Base-by-base conservation (phyloP, 345 rosid species). In the Sonneratia caseolaris region DNA sequence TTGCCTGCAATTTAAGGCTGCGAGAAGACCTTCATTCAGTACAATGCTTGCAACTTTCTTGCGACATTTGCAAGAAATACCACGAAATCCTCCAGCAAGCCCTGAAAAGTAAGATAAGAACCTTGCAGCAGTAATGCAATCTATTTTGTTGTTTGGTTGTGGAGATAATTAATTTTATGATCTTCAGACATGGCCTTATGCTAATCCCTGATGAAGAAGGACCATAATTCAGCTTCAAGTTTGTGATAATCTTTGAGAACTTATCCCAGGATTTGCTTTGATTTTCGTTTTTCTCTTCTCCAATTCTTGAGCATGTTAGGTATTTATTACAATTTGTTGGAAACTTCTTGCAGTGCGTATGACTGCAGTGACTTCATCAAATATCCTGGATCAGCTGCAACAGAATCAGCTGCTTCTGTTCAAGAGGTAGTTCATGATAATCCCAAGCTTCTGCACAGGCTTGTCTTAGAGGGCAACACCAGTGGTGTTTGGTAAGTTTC, bases 21-120 rank as follows among this genome's bases (percentile, higher is more conserved):
- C 93, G 0, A 95, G 83, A 81, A 88, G 97, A 72, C 99, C 97
- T 40, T 85, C 88, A 53, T 95, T 95, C 77, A 87, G 83, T 84
- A 88, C 96, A 74, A 92, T 95, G 96, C 84, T 95, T 51, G 91
- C 90, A 47, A 92, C 85, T 74, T 95, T 95, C 78, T 88, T 95
- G 71, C 96, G 88, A 45, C 93, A 95, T 85, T 81, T 95, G 83
- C 97, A 90, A 81, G 93, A 86, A 82, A 84, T 92, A 85, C 99
- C 97, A 45, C 93, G 93, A 37, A 89, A 87, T 79, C 92, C 97
- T 74, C 88, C 97, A 68, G 87, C 89, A 71, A 91, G 96, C 79
- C 99, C 96, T 27, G 93, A 90, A 78, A 89, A 83, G 99, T 92
- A 84, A 84, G 96, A 59, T 66, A 21, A 32, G 42, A 37, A 48